These are phyloP conservation scores for Vanrija sp. DNA, from an alignment of 1,284 basidiomycete genomes.

Conservation along the genomic window DNA sequence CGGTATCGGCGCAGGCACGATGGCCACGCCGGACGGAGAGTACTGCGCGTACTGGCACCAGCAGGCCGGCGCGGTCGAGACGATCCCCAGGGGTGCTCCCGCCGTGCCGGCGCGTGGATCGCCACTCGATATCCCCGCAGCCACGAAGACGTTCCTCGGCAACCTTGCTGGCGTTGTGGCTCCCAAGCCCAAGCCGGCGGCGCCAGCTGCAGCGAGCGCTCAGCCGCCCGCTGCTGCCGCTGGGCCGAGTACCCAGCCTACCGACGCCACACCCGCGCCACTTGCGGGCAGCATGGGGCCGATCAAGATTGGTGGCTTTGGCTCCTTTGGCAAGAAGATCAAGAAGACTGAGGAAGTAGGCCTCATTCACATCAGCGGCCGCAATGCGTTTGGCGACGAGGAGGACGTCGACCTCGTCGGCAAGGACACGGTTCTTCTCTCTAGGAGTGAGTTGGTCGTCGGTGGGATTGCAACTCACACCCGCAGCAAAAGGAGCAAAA, in stretches of 20 bases:
- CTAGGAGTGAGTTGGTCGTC: slow-evolving; percentile 41
- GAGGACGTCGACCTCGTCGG: slow-evolving; percentile 63
- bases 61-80: slow-evolving; percentile 31
- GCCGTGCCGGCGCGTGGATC: slow-evolving; percentile 8
- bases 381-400: slow-evolving; percentile 50
- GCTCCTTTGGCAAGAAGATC: slow-evolving; percentile 18
- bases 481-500: slow-evolving; percentile 53
- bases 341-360: slow-evolving; percentile 31
- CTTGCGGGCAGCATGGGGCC: slow-evolving; percentile 27
- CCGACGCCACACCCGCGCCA: not conserved
- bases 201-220: too few species aligned
- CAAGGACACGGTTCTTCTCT: slow-evolving; percentile 46
- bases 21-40: slow-evolving; percentile 58
- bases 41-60: slow-evolving; percentile 42
- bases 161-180: slow-evolving; percentile 24
- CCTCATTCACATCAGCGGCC: slow-evolving; percentile 33
- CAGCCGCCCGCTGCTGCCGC: not conserved
- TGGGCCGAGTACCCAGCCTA: too few species aligned
- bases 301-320: slow-evolving; percentile 35
- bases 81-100: slow-evolving; percentile 21
- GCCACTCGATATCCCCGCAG: slow-evolving; percentile 11
- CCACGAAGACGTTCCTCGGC: slow-evolving; percentile 31
- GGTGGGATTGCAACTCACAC: slow-evolving; percentile 9
- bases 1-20: slow-evolving; percentile 33
- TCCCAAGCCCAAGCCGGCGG: not conserved